These are phyloP conservation scores for Pseudogymnoascus sp. DNA, from an alignment of 2,329 filamentous ascomycete species.

Conservation along the genomic window DNA sequence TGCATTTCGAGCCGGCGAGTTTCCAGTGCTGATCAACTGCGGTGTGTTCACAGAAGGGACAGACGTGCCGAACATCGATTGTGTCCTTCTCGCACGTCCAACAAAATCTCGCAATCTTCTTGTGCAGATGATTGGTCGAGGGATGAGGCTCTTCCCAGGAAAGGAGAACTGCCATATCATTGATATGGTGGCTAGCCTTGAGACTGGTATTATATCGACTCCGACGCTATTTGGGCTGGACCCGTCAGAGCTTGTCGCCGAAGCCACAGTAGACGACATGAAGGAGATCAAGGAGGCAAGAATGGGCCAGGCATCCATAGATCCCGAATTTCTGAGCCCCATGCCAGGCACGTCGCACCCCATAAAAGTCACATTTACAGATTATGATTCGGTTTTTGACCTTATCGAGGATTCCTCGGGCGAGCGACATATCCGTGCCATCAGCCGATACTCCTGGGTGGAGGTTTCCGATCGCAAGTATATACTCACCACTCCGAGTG, in stretches of 20 bases:
- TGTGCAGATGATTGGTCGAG: constrained; percentile 95
- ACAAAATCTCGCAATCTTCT: constrained; percentile 90
- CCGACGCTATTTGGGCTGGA: constrained; percentile 92
- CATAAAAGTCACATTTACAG: constrained; percentile 63
- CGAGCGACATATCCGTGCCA: constrained; percentile 69
- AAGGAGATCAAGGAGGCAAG: constrained; percentile 34
- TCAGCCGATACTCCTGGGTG: constrained; percentile 80
- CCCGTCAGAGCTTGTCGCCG: constrained; percentile 67
- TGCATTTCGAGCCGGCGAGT: constrained; percentile 68
- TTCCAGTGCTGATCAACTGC: constrained; percentile 86
- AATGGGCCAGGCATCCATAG: background rate
- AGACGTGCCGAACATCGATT: constrained; percentile 96
- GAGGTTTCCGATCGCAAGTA: constrained; percentile 64
- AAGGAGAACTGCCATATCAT: constrained; percentile 92
- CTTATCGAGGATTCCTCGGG: constrained; percentile 74
- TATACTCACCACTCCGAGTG: constrained; percentile 59
- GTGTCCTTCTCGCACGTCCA: constrained; percentile 77
- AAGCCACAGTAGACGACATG: constrained; percentile 59
- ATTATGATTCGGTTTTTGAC: constrained; percentile 89
- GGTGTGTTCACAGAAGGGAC: constrained; percentile 96
- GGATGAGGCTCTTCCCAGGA: constrained; percentile 72
- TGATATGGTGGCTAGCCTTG: constrained; percentile 85
- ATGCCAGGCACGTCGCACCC: background rate
- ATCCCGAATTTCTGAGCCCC: background rate
- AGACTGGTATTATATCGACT: constrained; percentile 78